phyloP scores from a whole-genome alignment of 164 flowering plant species.

The Vitis rotundifolia region DNA sequence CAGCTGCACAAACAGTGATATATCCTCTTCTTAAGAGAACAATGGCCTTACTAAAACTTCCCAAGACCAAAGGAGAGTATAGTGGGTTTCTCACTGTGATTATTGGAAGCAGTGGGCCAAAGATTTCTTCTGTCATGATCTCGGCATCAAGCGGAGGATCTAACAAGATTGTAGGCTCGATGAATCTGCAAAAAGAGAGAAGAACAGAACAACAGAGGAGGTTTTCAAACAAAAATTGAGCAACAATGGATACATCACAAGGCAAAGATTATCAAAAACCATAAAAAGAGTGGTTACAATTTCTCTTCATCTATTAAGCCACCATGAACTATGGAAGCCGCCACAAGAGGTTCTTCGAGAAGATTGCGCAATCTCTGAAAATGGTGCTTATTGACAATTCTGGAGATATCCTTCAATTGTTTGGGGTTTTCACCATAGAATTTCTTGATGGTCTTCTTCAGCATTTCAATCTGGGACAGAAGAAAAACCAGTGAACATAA shows the following conservation, averaged over 20 bases:
- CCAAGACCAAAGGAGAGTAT: neutral
- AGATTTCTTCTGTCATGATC: constrained; percentile 88
- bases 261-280: neutral
- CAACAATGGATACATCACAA: neutral
- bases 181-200: constrained; percentile 42
- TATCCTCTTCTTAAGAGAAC: neutral
- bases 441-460: constrained; percentile 40
- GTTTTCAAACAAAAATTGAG: neutral
- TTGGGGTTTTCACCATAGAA: constrained; percentile 56
- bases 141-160: constrained; percentile 80
- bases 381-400: constrained; percentile 60
- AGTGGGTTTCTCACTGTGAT: constrained; percentile 60
- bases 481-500: neutral
- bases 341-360: constrained; percentile 60
- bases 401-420: constrained; percentile 42
- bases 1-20: constrained; percentile 42
- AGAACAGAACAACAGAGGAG: neutral
- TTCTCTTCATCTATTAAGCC: constrained; percentile 64
- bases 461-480: constrained; percentile 52
- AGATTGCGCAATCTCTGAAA: constrained; percentile 49
- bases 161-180: constrained; percentile 86
- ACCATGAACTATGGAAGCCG: constrained; percentile 71
- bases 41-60: neutral
- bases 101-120: constrained; percentile 91
- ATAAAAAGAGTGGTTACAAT: constrained; percentile 37